Percentiles rank a stretch among this genome's conserved stretches.
These are phyloP conservation scores for Ceratobasidium sp. DNA, from an alignment of 1,284 basidiomycete genomes.

Conservation along the genomic window DNA sequence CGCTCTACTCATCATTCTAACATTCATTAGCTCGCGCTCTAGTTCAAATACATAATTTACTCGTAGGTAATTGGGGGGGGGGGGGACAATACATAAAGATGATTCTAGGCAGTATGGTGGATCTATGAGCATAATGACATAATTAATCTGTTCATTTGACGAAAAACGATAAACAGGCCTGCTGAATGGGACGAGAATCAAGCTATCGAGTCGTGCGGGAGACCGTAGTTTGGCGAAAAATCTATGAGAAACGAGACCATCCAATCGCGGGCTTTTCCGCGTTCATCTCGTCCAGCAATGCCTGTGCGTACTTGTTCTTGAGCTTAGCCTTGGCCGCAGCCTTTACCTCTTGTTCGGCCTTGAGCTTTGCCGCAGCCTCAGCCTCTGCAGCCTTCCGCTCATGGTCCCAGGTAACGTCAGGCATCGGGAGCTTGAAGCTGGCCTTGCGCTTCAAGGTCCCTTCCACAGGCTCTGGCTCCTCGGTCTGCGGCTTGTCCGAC, in stretches of 20 bases:
- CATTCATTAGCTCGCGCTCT: too few relatives aligned
- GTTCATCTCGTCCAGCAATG: slow-evolving; percentile 20
- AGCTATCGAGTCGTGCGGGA: too few relatives aligned
- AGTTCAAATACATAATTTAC: too few relatives aligned
- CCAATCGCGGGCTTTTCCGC: slow-evolving; percentile 19
- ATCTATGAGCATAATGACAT: too few relatives aligned
- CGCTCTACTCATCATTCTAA: too few relatives aligned
- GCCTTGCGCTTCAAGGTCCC: slow-evolving; percentile 2
- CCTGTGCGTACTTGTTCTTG: slow-evolving; percentile 36
- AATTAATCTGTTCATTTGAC: too few relatives aligned
- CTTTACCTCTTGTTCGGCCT: slow-evolving; percentile 23
- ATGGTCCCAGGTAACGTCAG: slow-evolving; percentile 31
- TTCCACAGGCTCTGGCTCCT: slow-evolving; percentile 21
- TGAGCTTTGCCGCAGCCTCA: slow-evolving; percentile 20
- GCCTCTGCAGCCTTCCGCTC: slow-evolving; percentile 32
- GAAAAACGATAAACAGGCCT: too few relatives aligned
- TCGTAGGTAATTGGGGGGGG: too few relatives aligned
- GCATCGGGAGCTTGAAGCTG: slow-evolving; percentile 33
- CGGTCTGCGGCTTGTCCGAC: slow-evolving; percentile 30
- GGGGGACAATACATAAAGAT: too few relatives aligned
- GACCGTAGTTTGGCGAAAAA: too few relatives aligned
- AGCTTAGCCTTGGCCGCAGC: slow-evolving; percentile 27
- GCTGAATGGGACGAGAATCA: too few relatives aligned
- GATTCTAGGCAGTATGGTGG: too few relatives aligned
- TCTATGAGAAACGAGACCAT: slow-evolving; percentile 27